Evolutionary conservation across 306 rosid species (phyloP).

Genomic region (Cucumis sativus): DNA sequence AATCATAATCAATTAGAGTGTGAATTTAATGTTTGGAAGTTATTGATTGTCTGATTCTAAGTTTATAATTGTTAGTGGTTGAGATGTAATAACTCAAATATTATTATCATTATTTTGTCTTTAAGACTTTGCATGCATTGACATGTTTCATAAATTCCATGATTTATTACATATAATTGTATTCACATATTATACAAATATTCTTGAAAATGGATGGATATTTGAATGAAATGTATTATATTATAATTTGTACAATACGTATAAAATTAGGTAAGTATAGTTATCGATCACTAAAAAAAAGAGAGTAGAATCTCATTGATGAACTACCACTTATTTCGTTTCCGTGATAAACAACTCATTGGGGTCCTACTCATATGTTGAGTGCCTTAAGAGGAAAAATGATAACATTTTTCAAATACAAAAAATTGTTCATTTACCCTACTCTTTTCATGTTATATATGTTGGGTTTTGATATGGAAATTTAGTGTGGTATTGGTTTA

Average conservation of each 20-base stretch:
- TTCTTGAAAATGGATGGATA: neutral
- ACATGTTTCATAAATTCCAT: neutral
- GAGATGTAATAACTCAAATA: neutral
- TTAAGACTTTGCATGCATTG: neutral
- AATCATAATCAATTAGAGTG: neutral
- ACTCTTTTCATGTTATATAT: neutral
- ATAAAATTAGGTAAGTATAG: neutral
- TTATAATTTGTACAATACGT: no score
- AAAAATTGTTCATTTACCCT: neutral
- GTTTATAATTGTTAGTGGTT: neutral
- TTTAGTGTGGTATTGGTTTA: neutral
- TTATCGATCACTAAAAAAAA: neutral
- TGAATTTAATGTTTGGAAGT: neutral
- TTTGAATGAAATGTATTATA: no score
- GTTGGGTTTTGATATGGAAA: conserved; percentile 1
- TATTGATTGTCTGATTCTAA: neutral
- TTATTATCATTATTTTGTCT: neutral
- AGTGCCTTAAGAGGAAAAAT: neutral
- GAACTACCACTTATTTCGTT: neutral
- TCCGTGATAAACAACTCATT: neutral
- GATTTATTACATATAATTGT: neutral
- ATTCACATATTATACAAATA: no score
- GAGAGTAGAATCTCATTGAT: neutral
- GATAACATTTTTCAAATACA: neutral
- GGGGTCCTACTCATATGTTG: neutral